Evolutionary conservation across 1,284 basidiomycete genomes (phyloP).

Genomic region (Pseudozyma flocculosa): DNA sequence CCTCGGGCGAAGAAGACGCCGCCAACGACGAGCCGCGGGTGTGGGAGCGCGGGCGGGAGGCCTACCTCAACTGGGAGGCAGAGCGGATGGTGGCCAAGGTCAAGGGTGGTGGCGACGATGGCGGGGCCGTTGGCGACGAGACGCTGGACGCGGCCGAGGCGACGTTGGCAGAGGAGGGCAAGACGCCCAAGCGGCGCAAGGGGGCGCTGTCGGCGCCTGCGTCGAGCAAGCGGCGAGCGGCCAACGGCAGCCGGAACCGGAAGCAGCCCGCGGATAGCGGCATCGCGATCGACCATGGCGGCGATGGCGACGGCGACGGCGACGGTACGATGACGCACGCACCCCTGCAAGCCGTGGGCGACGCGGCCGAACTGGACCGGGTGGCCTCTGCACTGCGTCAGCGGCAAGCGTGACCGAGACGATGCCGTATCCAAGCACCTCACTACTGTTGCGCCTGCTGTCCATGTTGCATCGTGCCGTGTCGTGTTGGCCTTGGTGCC

Average conservation of each 20-base stretch:
- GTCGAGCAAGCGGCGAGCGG: constrained; percentile 21
- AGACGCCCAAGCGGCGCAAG: constrained; percentile 23
- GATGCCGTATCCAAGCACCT: no score
- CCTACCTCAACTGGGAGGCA: constrained; percentile 50
- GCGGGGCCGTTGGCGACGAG: no score
- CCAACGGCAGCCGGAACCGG: constrained; percentile 9
- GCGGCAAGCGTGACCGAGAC: no score
- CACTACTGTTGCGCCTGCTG: no score
- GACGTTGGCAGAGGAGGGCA: constrained; percentile 7
- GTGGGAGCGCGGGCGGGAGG: constrained; percentile 46
- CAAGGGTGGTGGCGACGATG: constrained; percentile 5
- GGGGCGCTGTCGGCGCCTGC: constrained; percentile 7
- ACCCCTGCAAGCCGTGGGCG: neutral
- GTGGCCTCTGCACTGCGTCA: no score
- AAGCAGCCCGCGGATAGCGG: constrained; percentile 3
- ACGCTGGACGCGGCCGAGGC: neutral
- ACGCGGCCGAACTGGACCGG: neutral
- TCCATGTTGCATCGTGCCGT: no score
- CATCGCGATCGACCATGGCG: neutral
- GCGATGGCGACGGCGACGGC: neutral
- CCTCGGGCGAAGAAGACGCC: constrained; percentile 9
- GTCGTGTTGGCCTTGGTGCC: no score
- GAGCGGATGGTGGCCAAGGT: constrained; percentile 40
- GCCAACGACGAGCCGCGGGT: constrained; percentile 12
- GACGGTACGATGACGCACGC: neutral